Percentiles rank a stretch among this genome's conserved stretches.
These are phyloP conservation scores for Pythium inflatum DNA, from an alignment of 352 stramenopile genomes.

Conservation along the genomic window DNA sequence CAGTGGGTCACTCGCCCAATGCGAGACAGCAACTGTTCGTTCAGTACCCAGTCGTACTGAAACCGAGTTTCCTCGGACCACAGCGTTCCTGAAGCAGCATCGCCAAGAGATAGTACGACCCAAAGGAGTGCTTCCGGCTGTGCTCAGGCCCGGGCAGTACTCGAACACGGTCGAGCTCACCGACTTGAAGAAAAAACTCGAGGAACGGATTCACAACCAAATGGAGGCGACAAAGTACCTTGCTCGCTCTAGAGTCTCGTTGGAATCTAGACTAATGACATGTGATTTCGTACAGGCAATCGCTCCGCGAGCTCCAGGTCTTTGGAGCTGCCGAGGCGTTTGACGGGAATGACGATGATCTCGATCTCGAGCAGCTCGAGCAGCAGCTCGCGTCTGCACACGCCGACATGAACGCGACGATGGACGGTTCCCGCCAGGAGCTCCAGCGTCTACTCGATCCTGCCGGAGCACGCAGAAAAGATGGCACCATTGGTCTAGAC, in stretches of 20 bases:
- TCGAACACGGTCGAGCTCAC: slow-evolving; percentile 46
- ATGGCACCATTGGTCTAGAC: neutral
- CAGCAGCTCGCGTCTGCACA: slow-evolving; percentile 23
- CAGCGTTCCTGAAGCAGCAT: slow-evolving; percentile 22
- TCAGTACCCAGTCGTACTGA: neutral
- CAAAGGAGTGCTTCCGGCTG: neutral
- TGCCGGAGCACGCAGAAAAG: neutral
- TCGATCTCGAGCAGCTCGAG: slow-evolving; percentile 29
- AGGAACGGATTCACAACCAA: slow-evolving; percentile 49
- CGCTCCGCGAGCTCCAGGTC: slow-evolving; percentile 35
- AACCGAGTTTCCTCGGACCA: slow-evolving; percentile 9
- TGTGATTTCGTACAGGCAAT: slow-evolving; percentile 28
- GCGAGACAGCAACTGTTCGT: too few species aligned
- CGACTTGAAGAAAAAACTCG: slow-evolving; percentile 43
- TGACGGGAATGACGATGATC: slow-evolving; percentile 34
- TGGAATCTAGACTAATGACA: neutral
- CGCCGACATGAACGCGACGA: slow-evolving; percentile 34
- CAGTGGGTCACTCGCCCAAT: too few species aligned
- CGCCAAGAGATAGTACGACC: neutral
- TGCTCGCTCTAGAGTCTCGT: neutral
- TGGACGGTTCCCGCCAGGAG: slow-evolving; percentile 32
- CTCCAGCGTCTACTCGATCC: slow-evolving; percentile 16
- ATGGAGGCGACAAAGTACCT: slow-evolving; percentile 54
- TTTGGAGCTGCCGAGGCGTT: slow-evolving; percentile 10
- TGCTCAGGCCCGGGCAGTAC: slow-evolving; percentile 3